These are phyloP conservation scores for Macadamia integrifolia DNA, from an alignment of 164 flowering plant species.

Conservation along the genomic window DNA sequence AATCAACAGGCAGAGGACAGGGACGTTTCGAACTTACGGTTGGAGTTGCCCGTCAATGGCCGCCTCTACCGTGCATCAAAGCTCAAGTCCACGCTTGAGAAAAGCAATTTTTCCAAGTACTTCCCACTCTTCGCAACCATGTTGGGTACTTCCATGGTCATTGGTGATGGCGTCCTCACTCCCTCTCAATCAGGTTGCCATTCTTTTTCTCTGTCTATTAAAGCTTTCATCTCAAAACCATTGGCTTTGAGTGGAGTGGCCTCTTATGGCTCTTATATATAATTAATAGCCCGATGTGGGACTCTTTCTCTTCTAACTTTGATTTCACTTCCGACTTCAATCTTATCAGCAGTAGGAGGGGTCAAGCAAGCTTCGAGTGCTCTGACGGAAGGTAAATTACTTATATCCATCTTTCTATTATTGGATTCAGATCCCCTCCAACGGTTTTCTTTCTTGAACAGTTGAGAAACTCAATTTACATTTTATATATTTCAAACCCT, in stretches of 20 bases:
- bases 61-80: not conserved
- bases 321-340: not conserved
- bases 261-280: too few relatives aligned
- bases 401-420: too few relatives aligned
- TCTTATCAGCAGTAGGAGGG: constrained; percentile 8
- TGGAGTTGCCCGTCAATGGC: not conserved
- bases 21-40: not conserved
- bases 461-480: too few relatives aligned
- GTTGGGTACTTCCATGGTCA: constrained; percentile 7
- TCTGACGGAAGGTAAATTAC: not conserved
- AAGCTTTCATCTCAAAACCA: too few relatives aligned
- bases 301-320: too few relatives aligned
- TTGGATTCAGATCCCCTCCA: too few relatives aligned
- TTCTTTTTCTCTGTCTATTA: too few relatives aligned
- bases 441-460: too few relatives aligned
- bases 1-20: constrained; percentile 9
- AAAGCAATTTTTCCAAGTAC: not conserved
- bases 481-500: too few relatives aligned
- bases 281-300: too few relatives aligned
- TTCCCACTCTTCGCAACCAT: constrained; percentile 1
- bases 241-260: too few relatives aligned
- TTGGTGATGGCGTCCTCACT: too few relatives aligned
- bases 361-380: not conserved
- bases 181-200: not conserved
- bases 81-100: not conserved